Base-by-base conservation (phyloP, 2,329 filamentous ascomycete species). In the Alternaria sp. region DNA sequence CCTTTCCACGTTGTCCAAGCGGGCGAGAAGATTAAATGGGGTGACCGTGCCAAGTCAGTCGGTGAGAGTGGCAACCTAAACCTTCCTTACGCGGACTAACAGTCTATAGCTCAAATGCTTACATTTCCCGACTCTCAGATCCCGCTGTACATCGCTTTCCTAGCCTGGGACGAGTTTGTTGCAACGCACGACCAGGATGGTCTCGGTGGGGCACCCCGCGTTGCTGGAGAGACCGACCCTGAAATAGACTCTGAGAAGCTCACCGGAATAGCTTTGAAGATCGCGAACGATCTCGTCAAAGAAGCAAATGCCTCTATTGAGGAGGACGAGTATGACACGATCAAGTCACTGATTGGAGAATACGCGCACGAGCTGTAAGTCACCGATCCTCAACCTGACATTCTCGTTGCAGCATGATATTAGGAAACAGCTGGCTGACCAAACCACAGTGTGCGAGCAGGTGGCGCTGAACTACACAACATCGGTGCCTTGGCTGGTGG, bases 381-480 rank as follows among this genome's bases (percentile, higher is more conserved):
- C 17, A 1, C 14, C 4, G 14, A 8, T 26, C 11, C 23, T n/a
- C 44, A 42, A 21, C 14, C 28, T 2, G 6, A 2, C 4, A 10
- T 2, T 8, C 5, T 23, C 41, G 0, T 45, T 23, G 21, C 14
- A 2, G 44, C 21, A 36, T 34, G 9, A n/a, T 6, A 26, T 2
- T 7, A 46, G 13, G 3, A 3, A 54, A 36, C 5, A 24, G 6
- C 28, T 21, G n/a, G 34, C 66, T 68, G 26, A 71, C 46, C 13
- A 14, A 4, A 13, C 26, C n/a, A 46, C 39, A 80, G 87, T 58
- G 86, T 89, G 33, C 87, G 96, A 59, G 90, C 92, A 34, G 88
- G 87, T 46, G 91, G 92, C 28, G 91, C 88, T 53, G 96, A 99
- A 77, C 81, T 99, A 59, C 95, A 99, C 80, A 98, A 97, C 74